Evolutionary conservation across 257 asterid genomes (phyloP).

Genomic region (Verbena officinalis): DNA sequence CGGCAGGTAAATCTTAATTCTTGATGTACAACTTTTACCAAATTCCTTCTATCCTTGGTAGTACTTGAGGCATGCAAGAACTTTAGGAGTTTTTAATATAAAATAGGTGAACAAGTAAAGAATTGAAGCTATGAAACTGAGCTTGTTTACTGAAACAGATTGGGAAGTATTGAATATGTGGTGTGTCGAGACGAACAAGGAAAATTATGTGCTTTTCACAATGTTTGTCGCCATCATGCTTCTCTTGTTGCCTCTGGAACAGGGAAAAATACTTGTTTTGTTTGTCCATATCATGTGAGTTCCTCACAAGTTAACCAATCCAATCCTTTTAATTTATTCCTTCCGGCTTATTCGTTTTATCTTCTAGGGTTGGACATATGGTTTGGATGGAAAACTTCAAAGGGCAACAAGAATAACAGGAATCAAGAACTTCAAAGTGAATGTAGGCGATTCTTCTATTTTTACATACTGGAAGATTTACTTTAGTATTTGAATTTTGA

Average conservation of each 20-base stretch:
- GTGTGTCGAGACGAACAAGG: constrained; percentile 77
- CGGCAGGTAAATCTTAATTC: constrained; percentile 62
- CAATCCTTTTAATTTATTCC: neutral
- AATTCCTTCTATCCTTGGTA: neutral
- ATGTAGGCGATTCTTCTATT: constrained; percentile 44
- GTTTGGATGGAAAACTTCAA: constrained; percentile 72
- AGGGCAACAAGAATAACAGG: constrained; percentile 76
- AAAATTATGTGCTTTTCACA: constrained; percentile 69
- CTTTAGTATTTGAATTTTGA: constrained; percentile 1
- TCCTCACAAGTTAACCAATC: constrained; percentile 3
- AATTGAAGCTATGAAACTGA: neutral
- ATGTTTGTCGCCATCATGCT: constrained; percentile 94
- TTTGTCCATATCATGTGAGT: constrained; percentile 96
- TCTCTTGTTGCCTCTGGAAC: constrained; percentile 72
- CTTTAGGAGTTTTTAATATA: too few species aligned
- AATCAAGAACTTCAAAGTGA: constrained; percentile 72
- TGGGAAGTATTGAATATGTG: constrained; percentile 78
- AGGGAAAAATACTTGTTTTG: constrained; percentile 74
- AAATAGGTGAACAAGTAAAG: neutral
- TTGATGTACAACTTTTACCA: neutral
- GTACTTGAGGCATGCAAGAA: neutral
- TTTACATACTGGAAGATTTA: constrained; percentile 8
- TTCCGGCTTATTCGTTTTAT: neutral
- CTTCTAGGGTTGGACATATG: constrained; percentile 88
- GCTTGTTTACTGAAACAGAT: constrained; percentile 44